Percentiles rank a stretch among this genome's conserved stretches.
These are phyloP conservation scores for Suhomyces wounanorum DNA, from an alignment of 1,139 yeast species.

Conservation along the genomic window DNA sequence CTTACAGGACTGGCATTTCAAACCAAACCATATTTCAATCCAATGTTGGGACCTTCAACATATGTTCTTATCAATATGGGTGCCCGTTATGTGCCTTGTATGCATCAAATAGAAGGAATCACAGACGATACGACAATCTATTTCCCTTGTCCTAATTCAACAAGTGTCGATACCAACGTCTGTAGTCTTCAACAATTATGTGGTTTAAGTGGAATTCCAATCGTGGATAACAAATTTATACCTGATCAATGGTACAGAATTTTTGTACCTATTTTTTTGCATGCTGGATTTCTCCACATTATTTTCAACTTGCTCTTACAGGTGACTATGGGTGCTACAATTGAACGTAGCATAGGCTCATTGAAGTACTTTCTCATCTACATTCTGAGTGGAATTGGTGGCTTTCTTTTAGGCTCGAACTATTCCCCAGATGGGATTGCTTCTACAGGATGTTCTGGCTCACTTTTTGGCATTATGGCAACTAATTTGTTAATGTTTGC, in stretches of 20 bases:
- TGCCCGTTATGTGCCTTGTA: constrained; percentile 72
- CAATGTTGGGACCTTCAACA: constrained; percentile 80
- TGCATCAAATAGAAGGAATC: constrained; percentile 54
- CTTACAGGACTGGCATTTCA: constrained; percentile 71
- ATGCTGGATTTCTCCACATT: constrained; percentile 74
- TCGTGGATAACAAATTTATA: constrained; percentile 28
- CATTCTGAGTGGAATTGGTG: constrained; percentile 63
- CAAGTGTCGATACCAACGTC: constrained; percentile 53
- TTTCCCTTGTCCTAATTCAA: constrained; percentile 76
- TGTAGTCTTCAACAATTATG: constrained; percentile 63
- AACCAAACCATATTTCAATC: constrained; percentile 72
- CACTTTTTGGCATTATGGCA: constrained; percentile 70
- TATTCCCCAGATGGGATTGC: constrained; percentile 71
- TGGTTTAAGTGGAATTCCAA: constrained; percentile 55
- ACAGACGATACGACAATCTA: constrained; percentile 49
- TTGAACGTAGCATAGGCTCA: constrained; percentile 63
- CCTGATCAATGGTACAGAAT: constrained; percentile 75
- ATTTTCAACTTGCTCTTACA: constrained; percentile 65
- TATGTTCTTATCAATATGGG: constrained; percentile 70
- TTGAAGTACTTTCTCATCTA: constrained; percentile 59
- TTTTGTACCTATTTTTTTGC: constrained; percentile 70
- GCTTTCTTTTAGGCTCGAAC: constrained; percentile 71
- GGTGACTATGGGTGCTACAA: constrained; percentile 59
- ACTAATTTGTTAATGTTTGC: constrained; percentile 59
- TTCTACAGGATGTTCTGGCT: constrained; percentile 76